Evolutionary conservation across 257 asterid genomes (phyloP), one percentile per base, ranked within the genome.

Genomic region (Penstemon davidsonii): DNA sequence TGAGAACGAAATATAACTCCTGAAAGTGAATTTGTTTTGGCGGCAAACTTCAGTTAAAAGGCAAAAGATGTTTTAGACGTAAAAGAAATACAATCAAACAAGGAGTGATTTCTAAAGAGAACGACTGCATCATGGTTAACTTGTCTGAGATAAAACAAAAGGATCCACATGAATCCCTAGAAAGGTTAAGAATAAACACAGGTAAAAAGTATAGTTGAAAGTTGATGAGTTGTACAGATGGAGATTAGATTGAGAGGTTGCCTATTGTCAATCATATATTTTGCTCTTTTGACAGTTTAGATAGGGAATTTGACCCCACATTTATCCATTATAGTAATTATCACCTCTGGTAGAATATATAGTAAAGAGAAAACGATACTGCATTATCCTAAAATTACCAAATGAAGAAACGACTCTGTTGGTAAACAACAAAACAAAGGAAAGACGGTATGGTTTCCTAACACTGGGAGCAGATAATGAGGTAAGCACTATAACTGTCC

Each of bases 101-200:
- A 38, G 39, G 33, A 15, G 19, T 41, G 49, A 40, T 19, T 36
- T 15, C 18, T 45, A 66, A 15, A 45, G 33, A 42, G 33, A 57
- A 55, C 13, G 42, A 64, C 63, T 1, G 40, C 42, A 18, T 55
- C 63, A 69, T 33, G 37, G 49, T 63, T 10, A 60, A 41, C 39
- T 54, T 33, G 40, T 18, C 9, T 70, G 61, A 60, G 18, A 15
- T 15, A 15, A 15, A 15, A 60, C 61, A 37, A 43, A 65, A 41
- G 50, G 60, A 8, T 41, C 18, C 18, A 19, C 7, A 62, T 53
- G 57, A 13, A 62, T 41, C 10, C 53, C 47, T 18, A 62, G 18
- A 12, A 61, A 25, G 8, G 63, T 13, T 50, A 52, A 41, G 56
- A 62, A 36, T 6, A 37, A 4, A 62, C 46, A 62, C 69, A 44